These are phyloP conservation scores for Cordyceps fumosorosea DNA, from an alignment of 2,329 filamentous ascomycete species.

Conservation along the genomic window DNA sequence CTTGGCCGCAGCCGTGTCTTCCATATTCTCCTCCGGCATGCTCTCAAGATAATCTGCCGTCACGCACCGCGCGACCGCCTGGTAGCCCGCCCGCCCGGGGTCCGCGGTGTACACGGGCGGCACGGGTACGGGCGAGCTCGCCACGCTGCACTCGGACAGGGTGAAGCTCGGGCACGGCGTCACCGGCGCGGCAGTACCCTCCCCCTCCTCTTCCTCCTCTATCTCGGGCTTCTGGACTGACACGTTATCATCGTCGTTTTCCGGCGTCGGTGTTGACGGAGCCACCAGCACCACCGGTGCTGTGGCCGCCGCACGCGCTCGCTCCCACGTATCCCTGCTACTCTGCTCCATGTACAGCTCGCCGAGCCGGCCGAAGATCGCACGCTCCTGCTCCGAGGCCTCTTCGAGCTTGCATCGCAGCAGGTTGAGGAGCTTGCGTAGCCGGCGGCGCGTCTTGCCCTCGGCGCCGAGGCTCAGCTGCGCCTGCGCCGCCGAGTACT, in stretches of 20 bases:
- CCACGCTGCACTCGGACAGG: conserved; percentile 9
- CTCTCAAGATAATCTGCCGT: background rate
- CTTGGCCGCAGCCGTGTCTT: background rate
- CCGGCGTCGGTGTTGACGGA: background rate
- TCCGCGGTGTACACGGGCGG: background rate
- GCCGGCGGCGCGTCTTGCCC: conserved; percentile 23
- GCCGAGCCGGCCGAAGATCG: conserved; percentile 38
- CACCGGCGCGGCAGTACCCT: conserved; percentile 14
- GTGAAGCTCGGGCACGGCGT: conserved; percentile 15
- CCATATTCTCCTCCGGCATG: background rate
- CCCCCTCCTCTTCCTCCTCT: too few relatives aligned
- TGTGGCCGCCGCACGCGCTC: background rate
- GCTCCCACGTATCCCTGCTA: conserved; percentile 33
- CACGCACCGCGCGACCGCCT: background rate
- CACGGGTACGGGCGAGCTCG: background rate
- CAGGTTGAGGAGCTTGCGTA: conserved; percentile 36
- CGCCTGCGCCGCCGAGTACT: conserved; percentile 32
- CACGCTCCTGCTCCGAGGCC: conserved; percentile 39
- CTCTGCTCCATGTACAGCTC: conserved; percentile 45
- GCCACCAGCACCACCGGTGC: background rate
- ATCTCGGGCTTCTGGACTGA: conserved; percentile 18
- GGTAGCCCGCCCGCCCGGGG: background rate
- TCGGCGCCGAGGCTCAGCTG: conserved; percentile 20
- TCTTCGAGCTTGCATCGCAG: conserved; percentile 38
- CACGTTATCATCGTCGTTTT: background rate